Percentiles rank a stretch among this genome's conserved stretches.
phyloP scores from a whole-genome alignment of 2,329 filamentous ascomycete species.

The Orbilia blumenaviensis region DNA sequence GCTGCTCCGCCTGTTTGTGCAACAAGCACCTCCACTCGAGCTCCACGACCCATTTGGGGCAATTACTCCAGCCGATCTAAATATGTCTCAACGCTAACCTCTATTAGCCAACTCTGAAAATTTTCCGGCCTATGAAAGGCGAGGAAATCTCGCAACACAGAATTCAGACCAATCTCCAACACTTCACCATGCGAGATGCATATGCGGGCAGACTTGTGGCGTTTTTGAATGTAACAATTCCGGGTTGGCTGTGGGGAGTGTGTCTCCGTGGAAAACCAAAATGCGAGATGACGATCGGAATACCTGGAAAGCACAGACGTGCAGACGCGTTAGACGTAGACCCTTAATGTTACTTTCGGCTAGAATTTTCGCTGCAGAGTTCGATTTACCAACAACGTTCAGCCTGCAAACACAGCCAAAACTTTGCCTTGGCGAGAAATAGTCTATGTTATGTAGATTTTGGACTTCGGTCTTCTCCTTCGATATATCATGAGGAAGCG shows the following conservation, averaged over 20 bases:
- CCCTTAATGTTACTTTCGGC: conserved; percentile 3
- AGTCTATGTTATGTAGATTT: not conserved
- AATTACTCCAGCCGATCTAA: conserved; percentile 40
- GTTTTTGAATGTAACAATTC: conserved; percentile 13
- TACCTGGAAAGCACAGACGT: not conserved
- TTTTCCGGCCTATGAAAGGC: conserved; percentile 15
- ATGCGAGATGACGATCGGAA: conserved; percentile 32
- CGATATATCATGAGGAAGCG: not conserved
- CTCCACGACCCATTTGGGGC: conserved; percentile 18
- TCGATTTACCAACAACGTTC: not conserved
- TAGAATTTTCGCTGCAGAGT: conserved; percentile 6
- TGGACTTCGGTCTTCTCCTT: not conserved
- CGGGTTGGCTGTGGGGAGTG: conserved; percentile 11
- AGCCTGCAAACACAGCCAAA: not conserved
- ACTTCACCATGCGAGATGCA: not conserved
- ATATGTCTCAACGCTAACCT: not conserved
- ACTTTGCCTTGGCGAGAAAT: conserved; percentile 2
- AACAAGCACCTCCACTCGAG: not conserved
- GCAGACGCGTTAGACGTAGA: not conserved
- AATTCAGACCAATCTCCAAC: conserved; percentile 18
- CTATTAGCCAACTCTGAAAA: not conserved
- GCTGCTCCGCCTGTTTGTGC: conserved; percentile 18
- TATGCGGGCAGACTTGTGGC: conserved; percentile 16
- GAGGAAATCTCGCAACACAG: conserved; percentile 12
- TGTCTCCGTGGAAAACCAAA: not conserved